Percentiles rank a stretch among this genome's conserved stretches.
These are phyloP conservation scores for Cytospora schulzeri DNA, from an alignment of 2,329 filamentous ascomycete genomes.

Conservation along the genomic window DNA sequence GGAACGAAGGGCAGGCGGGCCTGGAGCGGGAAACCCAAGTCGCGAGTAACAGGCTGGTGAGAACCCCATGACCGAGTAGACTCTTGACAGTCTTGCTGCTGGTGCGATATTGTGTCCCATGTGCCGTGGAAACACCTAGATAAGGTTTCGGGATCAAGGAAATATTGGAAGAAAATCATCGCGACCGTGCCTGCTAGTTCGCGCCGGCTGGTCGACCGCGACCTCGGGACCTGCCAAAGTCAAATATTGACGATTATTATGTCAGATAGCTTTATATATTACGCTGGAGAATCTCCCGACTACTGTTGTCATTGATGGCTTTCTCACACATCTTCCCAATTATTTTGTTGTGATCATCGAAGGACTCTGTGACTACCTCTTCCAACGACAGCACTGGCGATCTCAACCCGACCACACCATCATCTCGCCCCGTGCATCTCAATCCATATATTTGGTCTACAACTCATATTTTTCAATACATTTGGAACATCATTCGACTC, in stretches of 20 bases:
- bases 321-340: background rate
- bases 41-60: background rate
- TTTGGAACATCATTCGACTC: too few species aligned
- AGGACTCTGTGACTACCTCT: background rate
- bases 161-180: background rate
- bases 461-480: too few species aligned
- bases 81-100: too few species aligned
- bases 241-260: background rate
- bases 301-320: too few species aligned
- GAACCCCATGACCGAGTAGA: background rate
- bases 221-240: background rate
- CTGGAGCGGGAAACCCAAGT: background rate
- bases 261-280: background rate
- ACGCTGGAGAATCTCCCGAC: too few species aligned
- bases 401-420: background rate
- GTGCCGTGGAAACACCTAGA: background rate
- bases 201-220: background rate
- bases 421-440: background rate
- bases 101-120: background rate
- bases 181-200: background rate
- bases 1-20: conserved; percentile 6
- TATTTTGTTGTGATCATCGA: background rate
- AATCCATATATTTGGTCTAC: background rate
- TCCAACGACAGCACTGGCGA: background rate
- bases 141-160: background rate